phyloP scores from a whole-genome alignment of 169 alveolate species.

The Eimeria falciformis region DNA sequence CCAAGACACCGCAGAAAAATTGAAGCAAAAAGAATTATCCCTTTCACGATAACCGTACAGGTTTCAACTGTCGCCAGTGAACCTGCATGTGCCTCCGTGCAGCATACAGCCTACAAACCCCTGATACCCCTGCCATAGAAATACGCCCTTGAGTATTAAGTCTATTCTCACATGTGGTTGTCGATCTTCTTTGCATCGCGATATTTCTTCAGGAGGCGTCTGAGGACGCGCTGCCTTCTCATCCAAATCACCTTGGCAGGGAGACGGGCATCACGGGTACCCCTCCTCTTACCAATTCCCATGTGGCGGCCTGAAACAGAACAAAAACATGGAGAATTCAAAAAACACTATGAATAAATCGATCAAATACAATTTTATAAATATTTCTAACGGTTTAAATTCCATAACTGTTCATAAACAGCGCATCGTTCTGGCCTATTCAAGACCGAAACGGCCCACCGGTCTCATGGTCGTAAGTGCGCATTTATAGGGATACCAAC shows the following conservation, averaged over 20 bases:
- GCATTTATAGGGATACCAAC: no score
- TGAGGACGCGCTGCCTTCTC: slow-evolving; percentile 98
- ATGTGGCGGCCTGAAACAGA: slow-evolving; percentile 90
- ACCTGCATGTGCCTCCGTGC: no score
- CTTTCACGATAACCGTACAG: no score
- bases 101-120: no score
- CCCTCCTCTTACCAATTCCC: slow-evolving; percentile 98
- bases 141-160: background rate
- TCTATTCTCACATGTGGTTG: slow-evolving; percentile 88
- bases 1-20: background rate
- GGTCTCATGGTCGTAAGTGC: no score
- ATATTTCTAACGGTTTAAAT: background rate
- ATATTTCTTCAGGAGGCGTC: slow-evolving; percentile 97
- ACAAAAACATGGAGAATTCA: background rate
- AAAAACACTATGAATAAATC: background rate
- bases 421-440: no score
- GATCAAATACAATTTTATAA: background rate
- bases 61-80: no score
- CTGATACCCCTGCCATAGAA: no score
- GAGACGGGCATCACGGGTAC: slow-evolving; percentile 98
- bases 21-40: background rate
- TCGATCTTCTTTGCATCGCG: slow-evolving; percentile 97
- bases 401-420: no score
- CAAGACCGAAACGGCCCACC: no score
- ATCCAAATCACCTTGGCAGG: slow-evolving; percentile 98